Conservation (phyloP, 1,284 basidiomycete genomes). For the Trametes sp. region DNA sequence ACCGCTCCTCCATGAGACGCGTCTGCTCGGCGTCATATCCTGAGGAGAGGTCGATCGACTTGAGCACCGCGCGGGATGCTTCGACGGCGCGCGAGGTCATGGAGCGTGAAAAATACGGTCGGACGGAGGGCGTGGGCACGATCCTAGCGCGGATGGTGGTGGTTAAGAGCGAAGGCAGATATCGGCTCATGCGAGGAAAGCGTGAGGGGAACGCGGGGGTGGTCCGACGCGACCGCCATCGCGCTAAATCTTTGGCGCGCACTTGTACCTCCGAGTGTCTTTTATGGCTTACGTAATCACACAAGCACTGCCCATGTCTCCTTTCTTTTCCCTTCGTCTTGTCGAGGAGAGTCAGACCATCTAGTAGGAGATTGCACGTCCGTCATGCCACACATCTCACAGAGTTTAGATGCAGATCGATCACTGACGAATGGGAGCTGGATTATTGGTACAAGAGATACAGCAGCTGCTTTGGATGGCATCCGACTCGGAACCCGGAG, state of each 20-base stretch:
- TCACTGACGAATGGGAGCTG: neutral
- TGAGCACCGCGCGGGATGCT: constrained; percentile 68
- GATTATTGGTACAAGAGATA: neutral
- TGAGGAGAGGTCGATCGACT: constrained; percentile 73
- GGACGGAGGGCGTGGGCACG: neutral
- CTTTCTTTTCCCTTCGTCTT: neutral
- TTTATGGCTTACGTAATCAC: constrained; percentile 23
- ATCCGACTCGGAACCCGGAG: neutral
- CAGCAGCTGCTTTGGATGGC: neutral
- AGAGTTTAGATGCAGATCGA: too few species aligned
- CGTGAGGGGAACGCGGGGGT: constrained; percentile 20
- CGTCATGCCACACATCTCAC: neutral
- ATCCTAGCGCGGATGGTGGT: constrained; percentile 30
- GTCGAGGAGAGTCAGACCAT: constrained; percentile 8
- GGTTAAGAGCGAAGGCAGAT: constrained; percentile 31
- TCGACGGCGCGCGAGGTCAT: constrained; percentile 55
- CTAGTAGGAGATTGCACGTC: too few species aligned
- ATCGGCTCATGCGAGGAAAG: constrained; percentile 31
- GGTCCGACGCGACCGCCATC: constrained; percentile 31
- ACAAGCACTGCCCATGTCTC: neutral
- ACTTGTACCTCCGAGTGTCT: constrained; percentile 1
- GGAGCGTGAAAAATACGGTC: constrained; percentile 23
- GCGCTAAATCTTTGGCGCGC: constrained; percentile 11
- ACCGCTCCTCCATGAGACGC: constrained; percentile 96
- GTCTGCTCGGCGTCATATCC: constrained; percentile 83